Evolutionary conservation across 495 filamentous ascomycete genomes (phyloP), one percentile per base, ranked within the genome.

Genomic region (Lasiosphaeris hirsuta): DNA sequence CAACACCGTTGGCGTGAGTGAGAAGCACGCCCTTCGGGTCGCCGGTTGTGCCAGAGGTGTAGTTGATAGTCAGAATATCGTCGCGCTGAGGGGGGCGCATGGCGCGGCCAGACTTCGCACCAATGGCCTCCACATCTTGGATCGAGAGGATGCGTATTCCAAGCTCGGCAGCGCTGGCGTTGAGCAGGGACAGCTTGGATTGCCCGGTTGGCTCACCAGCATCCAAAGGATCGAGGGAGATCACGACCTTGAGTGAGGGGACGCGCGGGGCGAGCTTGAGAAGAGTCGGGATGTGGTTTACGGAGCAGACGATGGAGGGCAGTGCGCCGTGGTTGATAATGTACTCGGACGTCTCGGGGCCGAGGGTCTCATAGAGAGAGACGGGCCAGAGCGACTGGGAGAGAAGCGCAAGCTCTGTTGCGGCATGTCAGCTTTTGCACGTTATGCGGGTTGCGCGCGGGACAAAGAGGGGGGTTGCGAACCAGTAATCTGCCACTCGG

Each of bases 401-500:
- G 74, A 90, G 84, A 62, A 91, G 89, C 40, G 86, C 94, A 62
- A 98, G 73, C 82, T 98, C 94, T 92, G 45, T 4, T n/a, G 19
- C 14, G 10, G 14, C 17, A 10, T 50, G 55, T 57, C 36, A 57
- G 55, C 19, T 40, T 15, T 45, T 10, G 13, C 10, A 37, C 9
- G 57, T 67, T 57, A 67, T n/a, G 33, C 9, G 19, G 9, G 23
- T 30, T 30, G 23, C 23, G 23, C 23, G 23, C 23, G 23, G 23
- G 23, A 30, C 5, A 30, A 48, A 34, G 41, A 39, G 10, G 13
- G 8, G 30, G 30, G 47, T 4, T 14, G 57, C 80, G 59, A 73
- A 90, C 89, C 89, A 45, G 90, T 86, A 53, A 98, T 88, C 79
- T 98, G 94, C 94, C 94, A 98, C 72, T 98, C 94, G 6, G 93